These are phyloP conservation scores for Sonneratia caseolaris DNA, from an alignment of 345 rosid species.

Conservation along the genomic window DNA sequence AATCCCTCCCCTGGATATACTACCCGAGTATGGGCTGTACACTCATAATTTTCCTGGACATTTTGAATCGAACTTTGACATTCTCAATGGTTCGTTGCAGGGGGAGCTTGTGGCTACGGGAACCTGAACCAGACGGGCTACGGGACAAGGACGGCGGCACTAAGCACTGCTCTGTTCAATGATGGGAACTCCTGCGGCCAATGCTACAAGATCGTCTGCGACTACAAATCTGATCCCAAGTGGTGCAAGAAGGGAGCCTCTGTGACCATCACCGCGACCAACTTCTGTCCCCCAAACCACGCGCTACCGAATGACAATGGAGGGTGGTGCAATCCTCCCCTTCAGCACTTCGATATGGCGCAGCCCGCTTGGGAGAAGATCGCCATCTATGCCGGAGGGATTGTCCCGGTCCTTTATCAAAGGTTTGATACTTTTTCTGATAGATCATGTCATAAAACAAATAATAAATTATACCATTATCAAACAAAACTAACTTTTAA, in stretches of 20 bases:
- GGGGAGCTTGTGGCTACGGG: conserved; percentile 87
- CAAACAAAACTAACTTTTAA: no score
- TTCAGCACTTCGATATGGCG: conserved; percentile 89
- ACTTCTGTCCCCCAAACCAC: conserved; percentile 70
- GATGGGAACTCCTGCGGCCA: conserved; percentile 70
- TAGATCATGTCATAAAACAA: no score
- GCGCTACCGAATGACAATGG: conserved; percentile 65
- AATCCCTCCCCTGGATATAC: background rate
- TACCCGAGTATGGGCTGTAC: background rate
- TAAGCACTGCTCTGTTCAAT: conserved; percentile 66
- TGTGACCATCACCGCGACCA: conserved; percentile 58
- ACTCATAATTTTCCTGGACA: no score
- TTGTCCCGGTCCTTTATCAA: conserved; percentile 71
- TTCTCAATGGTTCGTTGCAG: conserved; percentile 17
- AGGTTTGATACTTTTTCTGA: conserved; percentile 24
- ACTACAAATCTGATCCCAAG: conserved; percentile 40
- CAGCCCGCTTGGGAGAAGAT: conserved; percentile 91
- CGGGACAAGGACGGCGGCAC: conserved; percentile 62
- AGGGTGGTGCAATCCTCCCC: conserved; percentile 99
- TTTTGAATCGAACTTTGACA: background rate
- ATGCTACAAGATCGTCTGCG: conserved; percentile 53
- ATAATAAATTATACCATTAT: no score
- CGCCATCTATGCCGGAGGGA: conserved; percentile 75
- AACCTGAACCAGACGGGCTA: conserved; percentile 53
- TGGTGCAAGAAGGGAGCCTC: conserved; percentile 62